Percentiles rank a stretch among this genome's conserved stretches.
phyloP scores from a whole-genome alignment of 768 basidiomycete genomes.

The Hygrocybe coccinea region DNA sequence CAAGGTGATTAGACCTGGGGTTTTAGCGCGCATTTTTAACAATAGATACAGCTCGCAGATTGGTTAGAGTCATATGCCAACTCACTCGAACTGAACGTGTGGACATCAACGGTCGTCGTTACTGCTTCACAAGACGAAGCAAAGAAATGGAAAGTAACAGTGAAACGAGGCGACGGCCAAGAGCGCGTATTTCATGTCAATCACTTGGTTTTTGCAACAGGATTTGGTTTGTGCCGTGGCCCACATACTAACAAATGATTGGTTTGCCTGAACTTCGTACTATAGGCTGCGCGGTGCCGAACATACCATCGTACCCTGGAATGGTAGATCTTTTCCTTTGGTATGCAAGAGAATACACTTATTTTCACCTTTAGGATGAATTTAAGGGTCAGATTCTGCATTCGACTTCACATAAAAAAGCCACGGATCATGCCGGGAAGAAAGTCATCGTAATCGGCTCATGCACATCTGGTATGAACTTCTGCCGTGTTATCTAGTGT shows the following conservation, averaged over 20 bases:
- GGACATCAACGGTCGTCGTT: constrained; percentile 39
- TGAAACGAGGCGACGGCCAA: constrained; percentile 29
- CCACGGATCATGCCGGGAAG: constrained; percentile 49
- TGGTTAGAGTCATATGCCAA: constrained; percentile 57
- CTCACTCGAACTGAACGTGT: constrained; percentile 48
- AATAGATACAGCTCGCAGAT: constrained; percentile 42
- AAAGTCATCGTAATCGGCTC: constrained; percentile 60
- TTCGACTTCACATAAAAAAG: constrained; percentile 45
- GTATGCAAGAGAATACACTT: not conserved
- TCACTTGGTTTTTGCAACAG: constrained; percentile 54
- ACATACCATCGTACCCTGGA: constrained; percentile 44
- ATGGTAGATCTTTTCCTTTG: constrained; percentile 24
- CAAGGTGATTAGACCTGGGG: constrained; percentile 27
- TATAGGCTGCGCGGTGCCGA: constrained; percentile 34
- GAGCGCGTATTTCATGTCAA: constrained; percentile 37
- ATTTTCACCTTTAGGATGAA: constrained; percentile 27
- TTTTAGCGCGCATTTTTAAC: not conserved
- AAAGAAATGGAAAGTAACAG: constrained; percentile 38
- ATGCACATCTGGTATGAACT: constrained; percentile 44
- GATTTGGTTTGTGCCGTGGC: constrained; percentile 28
- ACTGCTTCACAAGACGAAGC: constrained; percentile 28
- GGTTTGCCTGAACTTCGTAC: not conserved
- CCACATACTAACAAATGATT: not conserved
- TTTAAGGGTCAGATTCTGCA: constrained; percentile 52
- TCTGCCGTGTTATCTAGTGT: not conserved